Base-by-base conservation (phyloP, 805 yeast species). In the Ogataea populi-albae region DNA sequence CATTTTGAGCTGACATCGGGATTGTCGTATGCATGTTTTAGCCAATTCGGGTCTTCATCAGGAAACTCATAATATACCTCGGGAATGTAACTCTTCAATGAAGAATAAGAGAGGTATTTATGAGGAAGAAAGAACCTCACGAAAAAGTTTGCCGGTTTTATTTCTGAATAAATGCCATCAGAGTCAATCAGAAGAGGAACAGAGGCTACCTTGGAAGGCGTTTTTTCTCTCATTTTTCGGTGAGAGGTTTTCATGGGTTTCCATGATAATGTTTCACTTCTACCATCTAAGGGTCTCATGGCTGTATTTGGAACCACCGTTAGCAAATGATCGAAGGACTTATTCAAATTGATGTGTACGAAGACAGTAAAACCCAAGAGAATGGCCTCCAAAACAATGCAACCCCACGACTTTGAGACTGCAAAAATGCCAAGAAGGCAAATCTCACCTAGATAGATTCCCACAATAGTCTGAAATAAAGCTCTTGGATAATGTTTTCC, bases 361-460 rank as follows among this genome's bases (percentile, higher is more conserved):
- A 86, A 81, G 4, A 73, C 73, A 0, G 97, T 86, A 46, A 71
- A 60, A 6, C 71, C 74, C 10, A 86, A 51, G 26, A 82, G 68
- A 34, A 89, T 68, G 2, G 77, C 79, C 58, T 84, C 86, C 35
- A 91, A 62, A 3, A 81, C 85, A 45, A 88, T 71, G 23, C 96
- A 95, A 29, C 96, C 98, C 96, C 96, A 91, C 26, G 94, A 83
- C 68, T 86, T 86, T 43, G 94, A 88, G 37, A 91, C 94, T 12
- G 77, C 85, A 57, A 87, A 89, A 37, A 93, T 61, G 37, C 96
- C 97, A 35, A 93, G 57, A 45, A 93, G 51, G 67, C 96, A 86
- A 16, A 88, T 63, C 62, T 91, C 89, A 25, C 95, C 95, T 29
- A 91, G 59, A 59, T 91, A 91, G 28, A 93, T 60, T 39, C 98